Conservation (phyloP, 176 grass and related monocot genomes). For the Ensete glaucum region DNA sequence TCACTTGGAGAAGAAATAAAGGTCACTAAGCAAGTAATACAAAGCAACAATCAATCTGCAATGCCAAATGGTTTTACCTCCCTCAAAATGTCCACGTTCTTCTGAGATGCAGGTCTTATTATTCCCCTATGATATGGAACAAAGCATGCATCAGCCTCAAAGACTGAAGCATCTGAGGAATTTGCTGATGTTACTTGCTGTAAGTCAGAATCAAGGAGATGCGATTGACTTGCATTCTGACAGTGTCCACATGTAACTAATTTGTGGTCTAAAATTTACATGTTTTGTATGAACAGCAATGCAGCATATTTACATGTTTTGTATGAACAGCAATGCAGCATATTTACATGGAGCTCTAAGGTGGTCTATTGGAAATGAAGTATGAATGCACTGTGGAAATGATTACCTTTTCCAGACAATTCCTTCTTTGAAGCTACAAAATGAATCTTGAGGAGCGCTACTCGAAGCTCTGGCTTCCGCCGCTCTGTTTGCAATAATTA, state of each 20-base stretch:
- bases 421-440: slow-evolving; percentile 5
- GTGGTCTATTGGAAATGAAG: not conserved
- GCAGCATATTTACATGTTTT: not conserved
- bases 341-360: not conserved
- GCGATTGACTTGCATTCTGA: not conserved
- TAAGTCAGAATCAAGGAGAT: no score
- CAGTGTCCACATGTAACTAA: not conserved
- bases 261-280: not conserved
- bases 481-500: slow-evolving; percentile 39
- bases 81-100: slow-evolving; percentile 59
- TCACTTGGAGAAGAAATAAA: slow-evolving; percentile 46
- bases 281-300: not conserved
- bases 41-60: not conserved
- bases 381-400: slow-evolving; percentile 10
- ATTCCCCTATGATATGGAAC: slow-evolving; percentile 51
- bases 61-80: slow-evolving; percentile 49
- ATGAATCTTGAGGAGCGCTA: slow-evolving; percentile 7
- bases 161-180: not conserved
- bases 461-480: slow-evolving; percentile 7
- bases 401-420: slow-evolving; percentile 86
- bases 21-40: slow-evolving; percentile 22
- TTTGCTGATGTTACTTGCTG: not conserved
- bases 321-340: not conserved
- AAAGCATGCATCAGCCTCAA: not conserved
- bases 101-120: slow-evolving; percentile 56